These are phyloP conservation scores for Chaetomium cochliodes DNA, from an alignment of 495 filamentous ascomycete species.

Conservation along the genomic window DNA sequence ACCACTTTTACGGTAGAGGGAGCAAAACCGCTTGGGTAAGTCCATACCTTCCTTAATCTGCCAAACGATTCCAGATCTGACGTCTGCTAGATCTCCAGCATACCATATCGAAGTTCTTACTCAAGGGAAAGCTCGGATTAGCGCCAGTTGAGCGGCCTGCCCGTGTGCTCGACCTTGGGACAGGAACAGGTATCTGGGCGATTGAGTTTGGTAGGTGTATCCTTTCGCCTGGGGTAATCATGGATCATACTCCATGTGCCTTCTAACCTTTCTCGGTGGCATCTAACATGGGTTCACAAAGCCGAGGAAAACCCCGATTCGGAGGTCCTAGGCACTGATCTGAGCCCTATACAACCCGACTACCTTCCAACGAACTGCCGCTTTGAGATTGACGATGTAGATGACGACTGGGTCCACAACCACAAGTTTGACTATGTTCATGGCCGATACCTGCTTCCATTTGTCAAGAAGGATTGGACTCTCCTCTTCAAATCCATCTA, in stretches of 20 bases:
- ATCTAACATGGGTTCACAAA: neutral
- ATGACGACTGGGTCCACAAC: slow-evolving; percentile 50
- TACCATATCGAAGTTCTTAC: slow-evolving; percentile 42
- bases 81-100: slow-evolving; percentile 49
- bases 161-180: slow-evolving; percentile 47
- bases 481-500: slow-evolving; percentile 45
- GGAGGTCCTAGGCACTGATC: slow-evolving; percentile 45
- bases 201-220: slow-evolving; percentile 41
- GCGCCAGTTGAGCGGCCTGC: slow-evolving; percentile 43
- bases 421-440: slow-evolving; percentile 53
- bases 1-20: slow-evolving; percentile 31
- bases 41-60: neutral
- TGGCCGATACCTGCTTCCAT: slow-evolving; percentile 23
- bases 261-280: neutral
- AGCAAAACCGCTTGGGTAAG: slow-evolving; percentile 48
- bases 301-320: slow-evolving; percentile 30
- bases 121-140: slow-evolving; percentile 44
- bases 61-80: neutral
- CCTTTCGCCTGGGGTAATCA: neutral
- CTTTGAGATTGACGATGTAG: slow-evolving; percentile 52
- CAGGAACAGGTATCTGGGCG: slow-evolving; percentile 48
- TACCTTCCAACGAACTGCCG: slow-evolving; percentile 47
- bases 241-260: neutral
- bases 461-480: slow-evolving; percentile 28
- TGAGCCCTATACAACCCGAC: slow-evolving; percentile 49